These are phyloP conservation scores for Suillus tomentosus DNA, from an alignment of 768 basidiomycete species.

Conservation along the genomic window DNA sequence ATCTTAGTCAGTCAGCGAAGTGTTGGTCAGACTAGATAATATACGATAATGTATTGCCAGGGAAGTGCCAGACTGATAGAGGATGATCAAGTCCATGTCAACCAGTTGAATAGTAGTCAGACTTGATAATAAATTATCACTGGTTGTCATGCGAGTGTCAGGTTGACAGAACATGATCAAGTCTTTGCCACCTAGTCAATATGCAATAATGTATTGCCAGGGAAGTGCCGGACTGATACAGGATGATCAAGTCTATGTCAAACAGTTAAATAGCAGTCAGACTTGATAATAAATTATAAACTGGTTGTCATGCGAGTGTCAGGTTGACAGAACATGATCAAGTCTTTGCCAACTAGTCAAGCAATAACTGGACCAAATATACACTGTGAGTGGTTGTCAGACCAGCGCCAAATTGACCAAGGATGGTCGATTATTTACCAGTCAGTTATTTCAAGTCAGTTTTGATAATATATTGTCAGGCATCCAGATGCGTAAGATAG, in stretches of 20 bases:
- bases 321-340: neutral
- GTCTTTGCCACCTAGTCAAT: neutral
- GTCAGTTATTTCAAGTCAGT: no score
- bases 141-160: neutral
- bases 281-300: neutral
- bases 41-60: no score
- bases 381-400: neutral
- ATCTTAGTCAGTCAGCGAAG: neutral
- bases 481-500: conserved; percentile 96
- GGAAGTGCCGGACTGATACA: no score
- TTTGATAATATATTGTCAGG: no score
- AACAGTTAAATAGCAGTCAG: no score
- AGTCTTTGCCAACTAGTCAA: neutral
- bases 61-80: no score
- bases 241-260: no score
- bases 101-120: no score
- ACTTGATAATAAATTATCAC: neutral
- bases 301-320: neutral
- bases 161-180: neutral
- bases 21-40: neutral
- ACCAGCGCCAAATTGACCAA: neutral
- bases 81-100: no score
- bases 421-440: no score
- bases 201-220: neutral
- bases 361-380: neutral